Evolutionary conservation across 345 rosid genomes (phyloP), one percentile per base, ranked within the genome.

Genomic region (Eucalyptus curtisii): DNA sequence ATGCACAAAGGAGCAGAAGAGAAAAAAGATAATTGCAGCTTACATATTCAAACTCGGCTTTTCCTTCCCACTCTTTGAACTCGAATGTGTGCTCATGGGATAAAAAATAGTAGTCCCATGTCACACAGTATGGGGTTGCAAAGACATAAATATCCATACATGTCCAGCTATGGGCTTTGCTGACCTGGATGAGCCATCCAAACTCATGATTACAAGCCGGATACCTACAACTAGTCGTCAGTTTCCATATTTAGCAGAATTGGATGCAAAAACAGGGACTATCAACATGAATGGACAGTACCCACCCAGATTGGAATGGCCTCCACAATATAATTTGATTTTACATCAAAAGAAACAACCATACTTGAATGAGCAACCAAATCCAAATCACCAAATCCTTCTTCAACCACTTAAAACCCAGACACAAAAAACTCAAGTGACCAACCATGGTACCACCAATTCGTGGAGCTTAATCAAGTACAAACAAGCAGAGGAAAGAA

Each of bases 81-180:
- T 98, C 96, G 59, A 96, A 89, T 15, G 97, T 95, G 88, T 96
- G 98, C 91, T 96, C 98, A 52, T 96, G 96, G 24, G 99, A 95
- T 42, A 89, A 25, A 88, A 97, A 93, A 89, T 98, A 97, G 93
- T 95, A 97, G 91, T 98, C 98, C 99, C 99, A 97, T 9, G 98
- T 95, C 45, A 96, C 97, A 7, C 95, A 97, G 71, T 97, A 96
- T 47, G 99, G 99, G 86, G 99, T 97, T 49, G 96, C 99, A 92
- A 98, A 98, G 55, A 98, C 93, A 92, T 98, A 98, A 88, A 98
- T 90, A 93, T 97, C 99, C 97, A 96, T 95, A 86, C 99, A 97
- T 4, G 98, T 95, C 99, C 98, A 98, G 87, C 99, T 97, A 91
- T 96, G 99, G 64, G 98, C 55, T 50, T 50, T 50, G 55, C 22